Evolutionary conservation across 2,329 filamentous ascomycete genomes (phyloP).

Genomic region (Beauveria varroae): DNA sequence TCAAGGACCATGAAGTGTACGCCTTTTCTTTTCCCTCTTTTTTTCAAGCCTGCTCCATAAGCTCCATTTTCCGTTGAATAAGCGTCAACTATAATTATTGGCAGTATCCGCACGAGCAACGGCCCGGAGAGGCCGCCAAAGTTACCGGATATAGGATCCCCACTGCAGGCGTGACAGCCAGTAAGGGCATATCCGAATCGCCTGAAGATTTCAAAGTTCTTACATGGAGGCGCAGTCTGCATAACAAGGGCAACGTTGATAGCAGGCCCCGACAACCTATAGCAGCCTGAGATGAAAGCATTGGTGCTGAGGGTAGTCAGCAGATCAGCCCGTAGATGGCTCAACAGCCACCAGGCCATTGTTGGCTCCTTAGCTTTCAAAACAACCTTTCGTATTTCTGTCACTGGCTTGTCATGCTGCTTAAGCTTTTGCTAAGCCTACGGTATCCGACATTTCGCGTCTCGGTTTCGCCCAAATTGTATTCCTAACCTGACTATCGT

Average conservation of each 20-base stretch:
- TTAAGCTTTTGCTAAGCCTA: not conserved
- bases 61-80: not conserved
- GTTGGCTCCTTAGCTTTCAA: not conserved
- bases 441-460: not conserved
- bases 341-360: not conserved
- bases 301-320: too few species aligned
- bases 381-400: not conserved
- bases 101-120: conserved; percentile 1
- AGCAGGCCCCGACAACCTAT: not conserved
- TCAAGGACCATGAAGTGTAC: not conserved
- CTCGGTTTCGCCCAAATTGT: not conserved
- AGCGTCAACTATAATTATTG: not conserved
- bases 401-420: not conserved
- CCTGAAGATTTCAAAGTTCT: not conserved
- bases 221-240: not conserved
- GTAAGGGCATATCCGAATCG: not conserved
- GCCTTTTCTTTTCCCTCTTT: not conserved
- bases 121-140: conserved; percentile 1
- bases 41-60: not conserved
- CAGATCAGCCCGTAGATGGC: not conserved
- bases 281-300: not conserved
- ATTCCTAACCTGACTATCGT: not conserved
- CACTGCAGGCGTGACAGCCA: not conserved
- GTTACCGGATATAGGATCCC: not conserved
- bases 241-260: not conserved